Conservation (phyloP, 2,329 filamentous ascomycete genomes). For the Sporothrix inflata region DNA sequence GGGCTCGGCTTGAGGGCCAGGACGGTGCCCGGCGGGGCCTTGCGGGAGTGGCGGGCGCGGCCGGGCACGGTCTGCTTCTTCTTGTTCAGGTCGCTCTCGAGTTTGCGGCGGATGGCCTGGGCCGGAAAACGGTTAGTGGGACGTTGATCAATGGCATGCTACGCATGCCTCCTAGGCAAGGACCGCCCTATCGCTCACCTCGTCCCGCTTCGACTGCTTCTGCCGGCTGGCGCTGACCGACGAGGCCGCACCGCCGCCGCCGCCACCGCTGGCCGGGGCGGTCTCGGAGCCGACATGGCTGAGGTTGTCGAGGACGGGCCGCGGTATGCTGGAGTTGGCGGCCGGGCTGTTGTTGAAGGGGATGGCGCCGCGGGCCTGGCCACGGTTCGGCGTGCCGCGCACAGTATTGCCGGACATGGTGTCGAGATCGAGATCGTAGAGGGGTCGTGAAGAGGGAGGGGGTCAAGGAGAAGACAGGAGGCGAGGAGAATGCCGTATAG, state of each 20-base stretch:
- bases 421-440: constrained; percentile 5
- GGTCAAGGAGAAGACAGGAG: constrained; percentile 8
- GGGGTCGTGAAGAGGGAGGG: background rate
- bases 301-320: constrained; percentile 66
- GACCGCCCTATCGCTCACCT: constrained; percentile 65
- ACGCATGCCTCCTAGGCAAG: background rate
- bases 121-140: constrained; percentile 40
- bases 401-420: constrained; percentile 65
- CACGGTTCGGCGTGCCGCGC: constrained; percentile 69
- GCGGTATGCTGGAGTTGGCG: constrained; percentile 66
- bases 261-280: background rate
- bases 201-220: constrained; percentile 97
- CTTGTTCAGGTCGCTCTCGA: constrained; percentile 97
- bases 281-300: constrained; percentile 30
- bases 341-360: constrained; percentile 65
- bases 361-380: constrained; percentile 60
- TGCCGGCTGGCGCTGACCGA: constrained; percentile 90
- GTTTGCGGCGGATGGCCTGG: constrained; percentile 93
- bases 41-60: constrained; percentile 82
- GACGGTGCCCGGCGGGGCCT: constrained; percentile 94
- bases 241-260: constrained; percentile 61
- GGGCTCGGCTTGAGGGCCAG: constrained; percentile 93
- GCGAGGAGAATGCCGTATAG: constrained; percentile 8
- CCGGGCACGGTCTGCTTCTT: constrained; percentile 81
- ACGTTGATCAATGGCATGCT: background rate